Percentiles rank a stretch among this genome's conserved stretches.
Evolutionary conservation across 371 early-diverging fungal genomes (phyloP).

Genomic region (Funneliformis caledonium): DNA sequence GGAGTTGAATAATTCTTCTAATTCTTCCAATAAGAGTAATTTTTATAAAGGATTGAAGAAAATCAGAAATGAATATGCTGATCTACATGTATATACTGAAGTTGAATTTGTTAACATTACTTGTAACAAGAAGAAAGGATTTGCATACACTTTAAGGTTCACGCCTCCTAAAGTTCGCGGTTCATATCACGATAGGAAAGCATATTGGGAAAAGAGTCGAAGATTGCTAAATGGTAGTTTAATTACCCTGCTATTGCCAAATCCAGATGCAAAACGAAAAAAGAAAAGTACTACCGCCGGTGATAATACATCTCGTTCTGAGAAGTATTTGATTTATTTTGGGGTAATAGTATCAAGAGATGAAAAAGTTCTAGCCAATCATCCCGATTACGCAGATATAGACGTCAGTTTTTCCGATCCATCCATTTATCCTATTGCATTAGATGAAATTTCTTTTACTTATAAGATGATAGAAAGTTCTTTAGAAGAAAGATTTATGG

Average conservation of each 20-base stretch:
- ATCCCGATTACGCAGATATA: constrained; percentile 37
- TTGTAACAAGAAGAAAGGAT: constrained; percentile 31
- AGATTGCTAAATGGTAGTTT: constrained; percentile 50
- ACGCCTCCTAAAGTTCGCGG: constrained; percentile 37
- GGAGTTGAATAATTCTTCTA: too few species aligned
- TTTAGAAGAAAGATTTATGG: constrained; percentile 43
- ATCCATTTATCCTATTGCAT: constrained; percentile 31
- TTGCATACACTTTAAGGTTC: constrained; percentile 42
- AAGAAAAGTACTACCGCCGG: background rate
- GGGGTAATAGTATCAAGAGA: constrained; percentile 49
- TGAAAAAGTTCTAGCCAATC: constrained; percentile 39
- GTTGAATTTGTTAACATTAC: constrained; percentile 44
- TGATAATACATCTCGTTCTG: background rate
- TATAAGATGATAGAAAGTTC: background rate
- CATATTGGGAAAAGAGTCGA: constrained; percentile 48
- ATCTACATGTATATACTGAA: constrained; percentile 47
- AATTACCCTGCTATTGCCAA: constrained; percentile 47
- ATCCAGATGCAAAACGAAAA: background rate
- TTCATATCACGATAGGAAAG: constrained; percentile 16
- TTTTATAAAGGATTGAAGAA: constrained; percentile 37
- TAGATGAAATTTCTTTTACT: constrained; percentile 14
- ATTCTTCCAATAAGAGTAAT: constrained; percentile 39
- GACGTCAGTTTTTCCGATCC: constrained; percentile 44
- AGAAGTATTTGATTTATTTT: constrained; percentile 31
- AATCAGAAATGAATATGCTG: constrained; percentile 35